phyloP scores from a whole-genome alignment of 2,329 filamentous ascomycete genomes.

The Talaromyces sp. region DNA sequence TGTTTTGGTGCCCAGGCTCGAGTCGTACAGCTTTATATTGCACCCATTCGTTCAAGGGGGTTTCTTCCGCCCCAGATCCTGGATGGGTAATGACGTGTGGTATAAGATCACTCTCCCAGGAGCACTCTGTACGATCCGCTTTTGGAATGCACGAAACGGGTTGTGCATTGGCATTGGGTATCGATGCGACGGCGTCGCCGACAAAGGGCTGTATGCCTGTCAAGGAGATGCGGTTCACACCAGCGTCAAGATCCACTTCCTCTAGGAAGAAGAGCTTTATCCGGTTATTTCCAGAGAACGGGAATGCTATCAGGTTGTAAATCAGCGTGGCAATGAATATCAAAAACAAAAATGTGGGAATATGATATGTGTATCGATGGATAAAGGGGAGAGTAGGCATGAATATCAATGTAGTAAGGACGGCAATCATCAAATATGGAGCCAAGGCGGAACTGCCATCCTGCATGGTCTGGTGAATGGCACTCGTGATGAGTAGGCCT shows the following conservation, averaged over 20 bases:
- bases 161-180: conserved; percentile 69
- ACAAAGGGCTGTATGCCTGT: conserved; percentile 66
- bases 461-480: conserved; percentile 73
- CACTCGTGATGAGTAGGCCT: conserved; percentile 66
- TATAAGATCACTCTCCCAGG: conserved; percentile 61
- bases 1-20: conserved; percentile 26
- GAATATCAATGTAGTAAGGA: conserved; percentile 67
- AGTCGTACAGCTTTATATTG: conserved; percentile 57
- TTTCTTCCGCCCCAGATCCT: conserved; percentile 33
- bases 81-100: conserved; percentile 59
- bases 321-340: conserved; percentile 71
- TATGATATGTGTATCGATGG: conserved; percentile 77
- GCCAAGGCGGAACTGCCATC: conserved; percentile 72
- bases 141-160: conserved; percentile 50
- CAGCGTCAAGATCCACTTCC: conserved; percentile 69
- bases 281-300: conserved; percentile 73
- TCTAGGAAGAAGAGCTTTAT: conserved; percentile 89
- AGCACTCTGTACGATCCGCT: conserved; percentile 56
- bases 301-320: conserved; percentile 84
- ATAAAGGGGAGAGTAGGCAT: conserved; percentile 78
- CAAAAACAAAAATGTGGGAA: conserved; percentile 71
- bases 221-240: conserved; percentile 66
- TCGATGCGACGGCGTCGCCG: conserved; percentile 59
- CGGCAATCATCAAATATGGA: conserved; percentile 67
- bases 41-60: conserved; percentile 58